A percentile compares a stretch with the other conserved stretches of the same genome.
phyloP scores from a whole-genome alignment of 495 filamentous ascomycete species.

The Achaetomiella virescens region DNA sequence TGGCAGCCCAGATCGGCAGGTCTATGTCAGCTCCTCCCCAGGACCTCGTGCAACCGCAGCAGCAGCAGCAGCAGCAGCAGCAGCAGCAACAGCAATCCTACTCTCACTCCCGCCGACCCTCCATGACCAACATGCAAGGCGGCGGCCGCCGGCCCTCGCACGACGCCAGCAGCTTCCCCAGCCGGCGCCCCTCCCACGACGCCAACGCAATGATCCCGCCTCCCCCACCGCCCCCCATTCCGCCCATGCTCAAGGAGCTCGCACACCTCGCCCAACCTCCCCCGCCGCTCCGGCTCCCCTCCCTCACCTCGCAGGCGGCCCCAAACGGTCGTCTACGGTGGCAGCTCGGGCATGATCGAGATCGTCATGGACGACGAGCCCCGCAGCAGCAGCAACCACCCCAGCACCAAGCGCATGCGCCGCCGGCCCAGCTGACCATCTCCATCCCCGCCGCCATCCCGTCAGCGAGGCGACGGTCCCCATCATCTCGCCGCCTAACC shows the following conservation, averaged over 20 bases:
- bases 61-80: conserved; percentile 24
- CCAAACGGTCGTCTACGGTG: conserved; percentile 33
- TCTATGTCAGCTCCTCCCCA: conserved; percentile 72
- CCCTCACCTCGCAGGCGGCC: conserved; percentile 24
- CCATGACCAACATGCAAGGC: conserved; percentile 15
- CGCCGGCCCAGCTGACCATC: conserved; percentile 13
- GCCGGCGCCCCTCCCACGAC: conserved; percentile 49
- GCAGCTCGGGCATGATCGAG: conserved; percentile 60
- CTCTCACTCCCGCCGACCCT: conserved; percentile 39
- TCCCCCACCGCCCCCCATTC: conserved; percentile 45
- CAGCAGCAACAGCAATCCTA: conserved; percentile 24
- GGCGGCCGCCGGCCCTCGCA: conserved; percentile 28
- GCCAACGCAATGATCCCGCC: conserved; percentile 37
- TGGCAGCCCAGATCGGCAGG: conserved; percentile 45
- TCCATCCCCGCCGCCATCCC: conserved; percentile 9
- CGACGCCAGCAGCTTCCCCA: conserved; percentile 17
- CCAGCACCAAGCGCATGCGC: conserved; percentile 5
- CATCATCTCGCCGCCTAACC: conserved; percentile 31
- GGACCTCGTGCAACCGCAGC: conserved; percentile 32
- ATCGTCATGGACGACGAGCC: conserved; percentile 62
- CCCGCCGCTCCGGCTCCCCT: conserved; percentile 62
- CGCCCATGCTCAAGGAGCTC: conserved; percentile 71
- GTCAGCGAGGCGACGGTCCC: conserved; percentile 26
- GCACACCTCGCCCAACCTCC: conserved; percentile 69
- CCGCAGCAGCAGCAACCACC: conserved; percentile 3